Evolutionary conservation across 83 land plant genomes (phyloP), one percentile per base, ranked within the genome.

Genomic region (Picea abies): DNA sequence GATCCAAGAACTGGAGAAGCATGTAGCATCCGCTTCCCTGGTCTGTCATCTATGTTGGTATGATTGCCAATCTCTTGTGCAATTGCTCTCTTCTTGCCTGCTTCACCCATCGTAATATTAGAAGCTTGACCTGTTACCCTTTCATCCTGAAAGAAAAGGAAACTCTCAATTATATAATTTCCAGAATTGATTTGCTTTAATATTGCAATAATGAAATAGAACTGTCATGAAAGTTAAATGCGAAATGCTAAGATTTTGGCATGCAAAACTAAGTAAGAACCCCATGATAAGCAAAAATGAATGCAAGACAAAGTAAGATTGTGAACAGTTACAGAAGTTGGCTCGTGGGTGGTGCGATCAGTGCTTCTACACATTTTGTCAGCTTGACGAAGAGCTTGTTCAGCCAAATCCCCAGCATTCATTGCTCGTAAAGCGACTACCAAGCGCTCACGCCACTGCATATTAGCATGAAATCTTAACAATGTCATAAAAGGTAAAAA

Each of bases 401-500:
- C 98, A n/a, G 88, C 89, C 17, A 82, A 23, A 65, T 87, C 87
- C 62, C 96, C 99, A 83, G 83, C 88, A 83, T 92, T 87, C 90
- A 96, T 91, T 66, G 85, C 80, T 79, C 85, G 81, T 76, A 98
- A 70, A 56, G 97, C 97, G 68, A 78, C 86, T 69, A 88, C 83
- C 56, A 98, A 80, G n/a, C 97, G 96, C 37, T 96, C 95, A 60
- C 94, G 90, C 99, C 99, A 98, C 99, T 98, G 88, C 80, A 89
- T 37, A 63, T 77, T 78, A 83, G 26, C 52, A 83, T 78, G 52
- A 66, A 60, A 25, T 52, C n/a, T 65, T 26, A 49, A 39, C 79
- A 44, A 58, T 47, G 64, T 29, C 11, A 44, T 35, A 81, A 47
- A 20, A 76, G 7, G 9, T 22, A 79, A 66, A 80, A 8, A 80